These are phyloP conservation scores for Geotrichum fermentans DNA, from an alignment of 1,139 yeast genomes.

Conservation along the genomic window DNA sequence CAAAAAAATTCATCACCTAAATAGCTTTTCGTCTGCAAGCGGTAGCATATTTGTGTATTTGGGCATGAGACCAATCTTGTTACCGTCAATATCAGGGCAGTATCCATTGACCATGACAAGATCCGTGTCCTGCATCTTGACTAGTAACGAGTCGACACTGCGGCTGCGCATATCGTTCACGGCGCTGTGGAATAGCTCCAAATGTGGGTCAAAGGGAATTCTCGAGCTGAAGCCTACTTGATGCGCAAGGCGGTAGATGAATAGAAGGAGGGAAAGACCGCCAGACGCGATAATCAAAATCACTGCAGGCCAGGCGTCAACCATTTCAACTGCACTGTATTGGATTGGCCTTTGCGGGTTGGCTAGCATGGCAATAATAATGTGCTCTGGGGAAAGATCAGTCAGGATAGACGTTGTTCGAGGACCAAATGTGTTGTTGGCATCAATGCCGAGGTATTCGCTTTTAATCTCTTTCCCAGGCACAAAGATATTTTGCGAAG, in stretches of 20 bases:
- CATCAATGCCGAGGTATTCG: slow-evolving; percentile 2
- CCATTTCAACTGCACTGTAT: neutral
- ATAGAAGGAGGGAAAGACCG: neutral
- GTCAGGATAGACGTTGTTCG: slow-evolving; percentile 3
- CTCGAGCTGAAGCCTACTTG: neutral
- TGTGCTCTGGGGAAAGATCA: slow-evolving; percentile 2
- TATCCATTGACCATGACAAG: slow-evolving; percentile 10
- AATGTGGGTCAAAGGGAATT: slow-evolving; percentile 3
- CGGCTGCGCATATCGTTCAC: neutral
- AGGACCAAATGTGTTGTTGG: neutral
- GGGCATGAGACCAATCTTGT: slow-evolving; percentile 7
- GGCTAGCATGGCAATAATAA: slow-evolving; percentile 4
- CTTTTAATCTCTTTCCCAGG: neutral
- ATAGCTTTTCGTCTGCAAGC: neutral
- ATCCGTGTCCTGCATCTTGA: slow-evolving; percentile 9
- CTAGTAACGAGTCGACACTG: neutral
- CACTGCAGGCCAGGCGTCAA: slow-evolving; percentile 10
- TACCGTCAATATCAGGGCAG: slow-evolving; percentile 3
- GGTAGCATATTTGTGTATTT: neutral
- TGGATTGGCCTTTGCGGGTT: neutral
- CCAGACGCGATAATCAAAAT: neutral
- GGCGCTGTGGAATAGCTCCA: slow-evolving; percentile 9
- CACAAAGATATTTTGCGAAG: slow-evolving; percentile 1
- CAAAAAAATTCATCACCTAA: too few relatives aligned
- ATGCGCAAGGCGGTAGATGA: neutral